These are phyloP conservation scores for Camellia granthamiana DNA, from an alignment of 148 eudicot species.

Conservation along the genomic window DNA sequence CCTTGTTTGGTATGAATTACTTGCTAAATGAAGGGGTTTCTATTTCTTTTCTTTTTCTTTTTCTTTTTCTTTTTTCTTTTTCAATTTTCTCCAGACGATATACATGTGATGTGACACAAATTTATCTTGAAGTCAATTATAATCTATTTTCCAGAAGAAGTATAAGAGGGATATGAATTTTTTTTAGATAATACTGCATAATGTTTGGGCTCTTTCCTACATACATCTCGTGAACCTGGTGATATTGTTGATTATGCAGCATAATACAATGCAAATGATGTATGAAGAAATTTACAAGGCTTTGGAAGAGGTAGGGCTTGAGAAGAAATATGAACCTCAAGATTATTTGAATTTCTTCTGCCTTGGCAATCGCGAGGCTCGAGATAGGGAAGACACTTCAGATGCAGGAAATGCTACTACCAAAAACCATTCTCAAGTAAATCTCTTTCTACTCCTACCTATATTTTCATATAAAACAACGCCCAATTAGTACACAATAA, in stretches of 20 bases:
- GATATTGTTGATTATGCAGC: constrained; percentile 36
- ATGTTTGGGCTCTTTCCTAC: neutral
- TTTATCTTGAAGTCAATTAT: neutral
- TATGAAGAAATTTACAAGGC: constrained; percentile 76
- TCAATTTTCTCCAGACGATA: neutral
- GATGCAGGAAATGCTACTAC: constrained; percentile 23
- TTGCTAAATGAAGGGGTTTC: neutral
- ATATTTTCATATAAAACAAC: neutral
- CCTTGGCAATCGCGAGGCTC: constrained; percentile 73
- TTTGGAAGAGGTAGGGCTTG: constrained; percentile 62
- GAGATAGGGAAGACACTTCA: constrained; percentile 15
- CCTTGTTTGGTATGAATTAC: neutral
- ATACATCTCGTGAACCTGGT: neutral
- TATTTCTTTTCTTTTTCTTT: neutral
- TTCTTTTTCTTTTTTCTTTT: neutral
- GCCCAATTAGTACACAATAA: no score
- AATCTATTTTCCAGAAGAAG: neutral
- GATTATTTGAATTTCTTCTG: constrained; percentile 89
- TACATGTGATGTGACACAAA: neutral
- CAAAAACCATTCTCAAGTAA: constrained; percentile 61
- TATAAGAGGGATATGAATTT: neutral
- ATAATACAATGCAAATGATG: constrained; percentile 98
- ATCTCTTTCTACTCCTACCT: neutral
- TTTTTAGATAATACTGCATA: neutral
- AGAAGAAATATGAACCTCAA: constrained; percentile 61